These are phyloP conservation scores for Yamadazyma scolyti DNA, from an alignment of 805 yeast species.

Conservation along the genomic window DNA sequence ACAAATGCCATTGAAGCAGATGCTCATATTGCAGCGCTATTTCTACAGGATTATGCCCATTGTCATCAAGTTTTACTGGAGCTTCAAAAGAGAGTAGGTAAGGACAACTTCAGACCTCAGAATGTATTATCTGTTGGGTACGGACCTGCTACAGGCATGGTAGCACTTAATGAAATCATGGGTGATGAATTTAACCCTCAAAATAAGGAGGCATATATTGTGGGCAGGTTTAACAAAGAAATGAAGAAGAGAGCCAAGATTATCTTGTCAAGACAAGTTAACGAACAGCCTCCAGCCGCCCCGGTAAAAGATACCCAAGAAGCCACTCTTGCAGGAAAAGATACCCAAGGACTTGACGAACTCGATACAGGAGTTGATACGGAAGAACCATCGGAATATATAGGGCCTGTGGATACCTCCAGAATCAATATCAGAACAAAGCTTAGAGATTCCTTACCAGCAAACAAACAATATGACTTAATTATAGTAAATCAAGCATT, in stretches of 20 bases:
- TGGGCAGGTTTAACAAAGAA: constrained; percentile 52
- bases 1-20: constrained; percentile 55
- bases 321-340: constrained; percentile 13
- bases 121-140: constrained; percentile 74
- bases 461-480: constrained; percentile 62
- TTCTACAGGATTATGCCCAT: constrained; percentile 78
- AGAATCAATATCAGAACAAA: constrained; percentile 52
- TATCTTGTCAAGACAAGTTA: constrained; percentile 64
- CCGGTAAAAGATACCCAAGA: constrained; percentile 1
- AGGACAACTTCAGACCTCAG: constrained; percentile 54
- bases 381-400: constrained; percentile 17
- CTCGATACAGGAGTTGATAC: background rate
- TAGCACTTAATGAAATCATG: constrained; percentile 82
- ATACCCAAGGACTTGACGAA: constrained; percentile 4
- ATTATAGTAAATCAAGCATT: constrained; percentile 82
- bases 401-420: constrained; percentile 53
- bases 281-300: constrained; percentile 26
- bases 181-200: constrained; percentile 60
- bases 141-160: constrained; percentile 91
- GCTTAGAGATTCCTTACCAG: constrained; percentile 51
- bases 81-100: constrained; percentile 51
- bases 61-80: constrained; percentile 64
- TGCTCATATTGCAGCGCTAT: constrained; percentile 74
- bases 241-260: constrained; percentile 83
- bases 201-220: constrained; percentile 65